Evolutionary conservation across 306 rosid genomes (phyloP), one percentile per base, ranked within the genome.

Genomic region (Vicia villosa): DNA sequence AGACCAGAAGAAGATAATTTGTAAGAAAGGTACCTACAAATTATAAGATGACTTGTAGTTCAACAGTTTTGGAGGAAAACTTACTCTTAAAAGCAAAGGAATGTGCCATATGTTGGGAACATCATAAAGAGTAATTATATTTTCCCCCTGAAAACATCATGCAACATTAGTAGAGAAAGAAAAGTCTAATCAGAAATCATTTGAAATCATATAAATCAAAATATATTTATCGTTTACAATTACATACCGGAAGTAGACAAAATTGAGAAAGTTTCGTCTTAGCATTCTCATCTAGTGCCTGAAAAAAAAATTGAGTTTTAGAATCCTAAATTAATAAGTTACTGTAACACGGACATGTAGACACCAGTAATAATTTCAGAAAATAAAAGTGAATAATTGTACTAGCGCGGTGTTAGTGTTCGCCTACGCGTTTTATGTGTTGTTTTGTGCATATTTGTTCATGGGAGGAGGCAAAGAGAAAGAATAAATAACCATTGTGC

Each of bases 81-180:
- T 81, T 82, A 94, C 99, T 77, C 86, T 83, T 73, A 94, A 77
- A 59, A 94, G 96, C 80, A 94, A 71, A 69, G 99, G 99, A 84
- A 94, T 76, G 76, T 86, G 97, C 99, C 99, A 94, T 54, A 94
- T 94, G 87, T 94, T 94, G 71, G 97, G 83, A 73, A 87, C 99
- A 54, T 94, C 99, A 73, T 91, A 87, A n/a, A 94, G 96, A 49
- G 95, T 91, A 69, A 91, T 64, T 60, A 94, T 89, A 71, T 88
- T 89, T 65, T 87, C 92, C 38, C 30, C 92, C 99, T 94, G 89
- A 28, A 83, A 83, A 74, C 34, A 74, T 37, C 26, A 72, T 30
- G 41, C 20, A 30, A 42, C 68, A 72, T 83, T 64, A 75, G 58
- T 42, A 54, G 12, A 40, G 59, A 54, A 74, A 40, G 59, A 54